phyloP scores from a whole-genome alignment of 176 grass and related monocot genomes.

The Tillandsia fasciculata region DNA sequence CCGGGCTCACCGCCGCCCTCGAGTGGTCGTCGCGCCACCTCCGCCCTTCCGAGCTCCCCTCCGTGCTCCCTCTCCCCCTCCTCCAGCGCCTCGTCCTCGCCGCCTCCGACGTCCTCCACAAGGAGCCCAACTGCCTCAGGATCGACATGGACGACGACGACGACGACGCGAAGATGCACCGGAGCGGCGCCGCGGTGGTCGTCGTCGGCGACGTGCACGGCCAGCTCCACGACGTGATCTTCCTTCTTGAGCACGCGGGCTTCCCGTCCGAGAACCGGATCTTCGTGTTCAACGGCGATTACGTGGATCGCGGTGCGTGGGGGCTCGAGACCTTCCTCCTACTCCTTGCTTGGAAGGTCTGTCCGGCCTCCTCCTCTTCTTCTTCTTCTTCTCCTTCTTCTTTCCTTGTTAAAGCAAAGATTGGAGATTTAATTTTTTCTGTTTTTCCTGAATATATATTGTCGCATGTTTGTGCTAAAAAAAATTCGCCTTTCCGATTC shows the following conservation, averaged over 20 bases:
- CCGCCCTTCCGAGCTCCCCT: conserved; percentile 44
- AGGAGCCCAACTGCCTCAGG: conserved; percentile 70
- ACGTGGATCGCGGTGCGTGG: conserved; percentile 93
- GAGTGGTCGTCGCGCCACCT: conserved; percentile 77
- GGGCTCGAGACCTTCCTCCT: conserved; percentile 83
- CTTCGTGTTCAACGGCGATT: conserved; percentile 96
- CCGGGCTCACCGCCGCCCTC: conserved; percentile 30
- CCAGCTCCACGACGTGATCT: conserved; percentile 93
- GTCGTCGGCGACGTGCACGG: conserved; percentile 95
- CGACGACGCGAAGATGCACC: not conserved
- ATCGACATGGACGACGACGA: conserved; percentile 38
- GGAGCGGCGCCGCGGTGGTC: conserved; percentile 28
- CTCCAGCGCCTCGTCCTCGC: conserved; percentile 56
- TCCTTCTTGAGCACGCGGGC: conserved; percentile 74
- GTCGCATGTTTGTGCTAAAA: no score
- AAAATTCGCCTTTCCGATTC: no score
- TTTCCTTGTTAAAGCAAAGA: not conserved
- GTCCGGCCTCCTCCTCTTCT: not conserved
- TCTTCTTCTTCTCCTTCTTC: not conserved
- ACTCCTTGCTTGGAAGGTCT: conserved; percentile 91
- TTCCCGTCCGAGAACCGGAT: conserved; percentile 67
- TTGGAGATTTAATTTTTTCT: conserved; percentile 2
- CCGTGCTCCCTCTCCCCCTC: conserved; percentile 40
- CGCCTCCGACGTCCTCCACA: conserved; percentile 72
- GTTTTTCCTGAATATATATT: not conserved